Evolutionary conservation across 164 flowering plant genomes (phyloP).

Genomic region (Magnolia officinalis): DNA sequence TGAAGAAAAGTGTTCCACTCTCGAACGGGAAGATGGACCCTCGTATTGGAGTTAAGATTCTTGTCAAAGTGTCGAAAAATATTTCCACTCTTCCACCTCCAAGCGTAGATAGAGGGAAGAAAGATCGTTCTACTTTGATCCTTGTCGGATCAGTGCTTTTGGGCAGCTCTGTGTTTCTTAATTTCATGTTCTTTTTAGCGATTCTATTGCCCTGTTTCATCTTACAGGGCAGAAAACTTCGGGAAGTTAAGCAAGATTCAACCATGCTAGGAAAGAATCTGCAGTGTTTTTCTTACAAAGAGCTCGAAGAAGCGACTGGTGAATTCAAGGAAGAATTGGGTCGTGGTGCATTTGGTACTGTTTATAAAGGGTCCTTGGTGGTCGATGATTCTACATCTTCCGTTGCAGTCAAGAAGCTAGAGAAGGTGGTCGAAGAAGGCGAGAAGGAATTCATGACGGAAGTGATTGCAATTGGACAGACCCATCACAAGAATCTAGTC

Average conservation of each 20-base stretch:
- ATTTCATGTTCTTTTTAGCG: not conserved
- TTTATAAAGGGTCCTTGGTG: conserved; percentile 9
- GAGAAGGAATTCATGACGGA: conserved; percentile 18
- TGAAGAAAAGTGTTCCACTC: conserved; percentile 18
- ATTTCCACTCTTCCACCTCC: not conserved
- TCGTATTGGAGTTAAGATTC: conserved; percentile 4
- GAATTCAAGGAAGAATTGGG: conserved; percentile 7
- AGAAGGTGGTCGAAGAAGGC: conserved; percentile 4
- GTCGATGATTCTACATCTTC: not conserved
- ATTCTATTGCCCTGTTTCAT: conserved; percentile 17
- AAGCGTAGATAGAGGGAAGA: not conserved
- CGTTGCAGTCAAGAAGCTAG: conserved; percentile 16
- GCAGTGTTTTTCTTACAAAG: conserved; percentile 3
- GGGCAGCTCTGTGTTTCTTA: conserved; percentile 6
- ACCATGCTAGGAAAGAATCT: not conserved
- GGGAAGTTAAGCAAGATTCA: not conserved
- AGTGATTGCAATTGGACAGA: conserved; percentile 11
- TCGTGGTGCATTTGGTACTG: conserved; percentile 1
- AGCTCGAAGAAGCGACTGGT: conserved; percentile 7
- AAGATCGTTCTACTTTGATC: not conserved
- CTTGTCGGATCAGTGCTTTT: conserved; percentile 5
- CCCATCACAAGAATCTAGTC: conserved; percentile 21
- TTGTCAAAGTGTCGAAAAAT: conserved; percentile 12
- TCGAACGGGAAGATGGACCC: conserved; percentile 10
- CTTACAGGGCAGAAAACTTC: conserved; percentile 1